A percentile compares a stretch with the other conserved stretches of the same genome.
Evolutionary conservation across 106 monocot species (phyloP).

Genomic region (Hemerocallis citrina): DNA sequence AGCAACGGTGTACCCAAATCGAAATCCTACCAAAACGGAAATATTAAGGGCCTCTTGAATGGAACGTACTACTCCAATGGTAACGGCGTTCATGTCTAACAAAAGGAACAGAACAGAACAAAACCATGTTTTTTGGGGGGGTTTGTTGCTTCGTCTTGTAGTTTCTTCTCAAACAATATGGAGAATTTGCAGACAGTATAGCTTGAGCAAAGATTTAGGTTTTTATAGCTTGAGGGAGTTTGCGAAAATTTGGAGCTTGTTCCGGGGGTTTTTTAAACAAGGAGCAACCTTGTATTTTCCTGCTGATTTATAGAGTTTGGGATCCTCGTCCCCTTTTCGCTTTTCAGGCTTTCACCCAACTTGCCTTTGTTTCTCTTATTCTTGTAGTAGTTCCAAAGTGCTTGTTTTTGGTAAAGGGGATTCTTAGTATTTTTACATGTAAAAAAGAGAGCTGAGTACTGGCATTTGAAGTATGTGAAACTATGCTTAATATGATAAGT

Average conservation of each 20-base stretch:
- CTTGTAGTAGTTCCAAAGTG: neutral
- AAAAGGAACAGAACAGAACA: too few relatives aligned
- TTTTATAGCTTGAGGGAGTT: constrained; percentile 5
- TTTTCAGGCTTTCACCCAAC: neutral
- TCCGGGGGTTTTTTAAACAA: constrained; percentile 23
- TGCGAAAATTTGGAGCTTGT: constrained; percentile 13
- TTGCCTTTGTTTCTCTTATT: neutral
- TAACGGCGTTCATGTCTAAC: constrained; percentile 39
- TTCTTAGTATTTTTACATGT: neutral
- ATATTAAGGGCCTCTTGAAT: constrained; percentile 7
- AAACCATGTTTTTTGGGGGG: neutral
- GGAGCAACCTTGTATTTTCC: constrained; percentile 10
- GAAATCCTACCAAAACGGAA: constrained; percentile 21
- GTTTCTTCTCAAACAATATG: constrained; percentile 2
- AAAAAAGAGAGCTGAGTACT: constrained; percentile 1
- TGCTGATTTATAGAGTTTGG: neutral
- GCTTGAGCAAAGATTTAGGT: neutral
- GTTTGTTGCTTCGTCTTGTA: neutral
- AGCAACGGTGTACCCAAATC: neutral
- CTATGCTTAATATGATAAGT: neutral
- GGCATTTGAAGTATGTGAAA: constrained; percentile 1
- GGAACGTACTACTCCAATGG: constrained; percentile 24
- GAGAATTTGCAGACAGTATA: neutral
- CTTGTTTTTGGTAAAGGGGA: constrained; percentile 6
- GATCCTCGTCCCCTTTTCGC: neutral